Percentiles rank a stretch among this genome's conserved stretches.
Conservation (phyloP, 257 asterid species). For the Lycium barbarum region DNA sequence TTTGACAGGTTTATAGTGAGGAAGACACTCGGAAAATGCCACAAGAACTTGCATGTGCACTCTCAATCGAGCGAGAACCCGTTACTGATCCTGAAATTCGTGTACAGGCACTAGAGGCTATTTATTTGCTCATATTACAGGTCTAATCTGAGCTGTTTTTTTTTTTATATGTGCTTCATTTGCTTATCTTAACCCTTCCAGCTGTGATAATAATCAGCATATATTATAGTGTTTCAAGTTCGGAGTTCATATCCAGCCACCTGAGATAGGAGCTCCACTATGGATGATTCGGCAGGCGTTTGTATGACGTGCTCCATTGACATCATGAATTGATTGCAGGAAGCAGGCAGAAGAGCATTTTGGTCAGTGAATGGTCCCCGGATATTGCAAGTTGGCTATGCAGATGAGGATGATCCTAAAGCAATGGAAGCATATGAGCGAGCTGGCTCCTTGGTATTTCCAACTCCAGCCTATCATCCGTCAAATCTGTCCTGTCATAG, state of each 20-base stretch:
- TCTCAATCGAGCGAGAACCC: constrained; percentile 91
- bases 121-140: constrained; percentile 81
- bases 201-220: neutral
- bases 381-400: constrained; percentile 87
- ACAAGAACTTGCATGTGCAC: constrained; percentile 87
- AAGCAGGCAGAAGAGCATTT: constrained; percentile 91
- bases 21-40: constrained; percentile 94
- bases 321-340: constrained; percentile 50
- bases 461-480: constrained; percentile 1
- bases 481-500: neutral
- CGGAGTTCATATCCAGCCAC: neutral
- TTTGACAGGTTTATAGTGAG: constrained; percentile 56
- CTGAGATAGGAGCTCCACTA: neutral
- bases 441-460: constrained; percentile 86
- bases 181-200: neutral
- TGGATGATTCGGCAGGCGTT: no score
- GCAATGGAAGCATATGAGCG: constrained; percentile 94
- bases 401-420: constrained; percentile 76
- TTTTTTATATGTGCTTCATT: neutral
- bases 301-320: neutral
- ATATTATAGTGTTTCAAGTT: neutral
- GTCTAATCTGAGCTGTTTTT: constrained; percentile 36
- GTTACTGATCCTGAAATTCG: constrained; percentile 79
- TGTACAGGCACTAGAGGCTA: constrained; percentile 78
- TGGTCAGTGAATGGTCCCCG: constrained; percentile 97